Base-by-base conservation (phyloP, 2,329 filamentous ascomycete genomes). In the Ophiostoma sp. region DNA sequence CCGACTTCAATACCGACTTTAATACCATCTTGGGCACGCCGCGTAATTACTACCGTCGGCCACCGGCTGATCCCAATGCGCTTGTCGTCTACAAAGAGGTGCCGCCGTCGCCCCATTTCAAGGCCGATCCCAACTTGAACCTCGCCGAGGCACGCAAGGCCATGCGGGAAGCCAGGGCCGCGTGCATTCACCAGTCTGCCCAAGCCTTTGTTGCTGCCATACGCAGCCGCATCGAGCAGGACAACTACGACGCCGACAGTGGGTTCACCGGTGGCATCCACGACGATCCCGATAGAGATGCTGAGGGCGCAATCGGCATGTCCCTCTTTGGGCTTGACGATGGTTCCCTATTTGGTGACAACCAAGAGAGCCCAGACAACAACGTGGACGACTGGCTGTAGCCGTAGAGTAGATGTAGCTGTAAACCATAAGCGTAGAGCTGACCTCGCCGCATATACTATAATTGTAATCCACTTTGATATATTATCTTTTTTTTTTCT, bases 131-230 rank as follows among this genome's bases (percentile, higher is more conserved):
- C 2, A 36, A 36, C 5, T 18, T 67, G 16, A n/a, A 16, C 9
- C 27, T 67, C 18, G 64, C 67, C 12, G 64, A 64, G 5, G 67
- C 64, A 16, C 44, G 38, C 16, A 42, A 66, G 38, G 67, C 64
- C n/a, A 55, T 64, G 14, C 67, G 67, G 12, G 42, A 42, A 0
- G 42, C 49, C 49, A 52, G 52, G 4, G n/a, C 16, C 2, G 63
- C 67, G 8, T 45, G 18, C 12, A 7, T 44, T 1, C n/a, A 65
- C 9, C 11, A 44, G 27, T 44, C 47, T 47, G 47, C 41, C 14
- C 36, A 16, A 18, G 64, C 62, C 4, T 65, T 42, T 16, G 47
- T 44, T 0, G 7, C 41, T 4, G 66, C 66, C 3, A 12, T 68
- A 3, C 40, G 66, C 12, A 40, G 44, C 27, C 66, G 47, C 14